Percentiles rank a stretch among this genome's conserved stretches.
phyloP scores from a whole-genome alignment of 2,329 filamentous ascomycete genomes.

The Hypoxylon sp. region DNA sequence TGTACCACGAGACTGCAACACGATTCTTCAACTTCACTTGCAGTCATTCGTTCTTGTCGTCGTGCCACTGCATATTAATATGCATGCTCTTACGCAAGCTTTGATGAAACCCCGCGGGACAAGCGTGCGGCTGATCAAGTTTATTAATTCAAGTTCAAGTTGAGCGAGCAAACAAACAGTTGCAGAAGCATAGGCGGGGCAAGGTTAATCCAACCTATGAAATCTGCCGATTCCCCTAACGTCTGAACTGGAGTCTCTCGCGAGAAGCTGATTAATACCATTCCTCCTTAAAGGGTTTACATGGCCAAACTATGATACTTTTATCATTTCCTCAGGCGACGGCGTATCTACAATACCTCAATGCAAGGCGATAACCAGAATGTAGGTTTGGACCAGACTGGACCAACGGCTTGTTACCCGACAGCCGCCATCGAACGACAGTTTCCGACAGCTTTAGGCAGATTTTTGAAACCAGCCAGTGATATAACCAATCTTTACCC shows the following conservation, averaged over 20 bases:
- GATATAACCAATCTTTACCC: slow-evolving; percentile 10
- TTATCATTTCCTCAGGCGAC: not conserved
- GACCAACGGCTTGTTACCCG: slow-evolving; percentile 15
- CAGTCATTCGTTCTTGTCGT: slow-evolving; percentile 14
- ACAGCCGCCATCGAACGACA: slow-evolving; percentile 19
- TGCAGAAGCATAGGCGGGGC: slow-evolving; percentile 10
- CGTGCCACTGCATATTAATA: slow-evolving; percentile 31
- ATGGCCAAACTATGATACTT: not conserved
- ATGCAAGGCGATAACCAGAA: slow-evolving; percentile 25
- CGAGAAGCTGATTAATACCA: not conserved
- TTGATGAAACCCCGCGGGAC: slow-evolving; percentile 30
- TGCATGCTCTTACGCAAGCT: slow-evolving; percentile 39
- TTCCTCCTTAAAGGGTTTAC: not conserved
- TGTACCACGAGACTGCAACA: slow-evolving; percentile 19
- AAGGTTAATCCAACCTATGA: slow-evolving; percentile 15
- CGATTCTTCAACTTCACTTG: slow-evolving; percentile 12
- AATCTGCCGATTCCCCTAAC: not conserved
- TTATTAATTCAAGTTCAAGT: slow-evolving; percentile 20
- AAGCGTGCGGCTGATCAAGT: slow-evolving; percentile 39
- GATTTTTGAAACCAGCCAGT: slow-evolving; percentile 1
- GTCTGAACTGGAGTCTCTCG: slow-evolving; percentile 2
- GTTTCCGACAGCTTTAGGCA: slow-evolving; percentile 13
- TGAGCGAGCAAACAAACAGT: slow-evolving; percentile 13
- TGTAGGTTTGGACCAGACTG: slow-evolving; percentile 2
- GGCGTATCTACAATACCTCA: not conserved